Base-by-base conservation (phyloP, 192 early-diverging fungal genomes). In the Coemansia sp. region DNA sequence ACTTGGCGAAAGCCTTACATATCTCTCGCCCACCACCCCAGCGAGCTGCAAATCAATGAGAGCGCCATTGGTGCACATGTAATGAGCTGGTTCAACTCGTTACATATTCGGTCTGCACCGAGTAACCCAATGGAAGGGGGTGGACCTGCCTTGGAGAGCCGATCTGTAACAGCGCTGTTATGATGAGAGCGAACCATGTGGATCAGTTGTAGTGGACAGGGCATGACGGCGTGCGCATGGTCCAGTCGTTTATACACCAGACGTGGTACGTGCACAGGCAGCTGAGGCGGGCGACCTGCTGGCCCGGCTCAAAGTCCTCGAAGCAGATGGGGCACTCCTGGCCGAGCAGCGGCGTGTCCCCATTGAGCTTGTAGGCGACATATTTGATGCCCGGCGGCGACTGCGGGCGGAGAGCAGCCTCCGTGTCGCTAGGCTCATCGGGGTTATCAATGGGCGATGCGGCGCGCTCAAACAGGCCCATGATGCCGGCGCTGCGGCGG, bases 251-350 rank as follows among this genome's bases (percentile, higher is more conserved):
- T 64, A 97, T 90, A 78, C 95, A 97, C 40, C 82, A 84, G 29
- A 87, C 82, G 78, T 97, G 95, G 79, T 93, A 97, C 24, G 91
- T 88, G 77, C 95, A 97, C 27, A 97, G 76, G 68, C 95, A 97
- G 63, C 91, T 93, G 72, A 95, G 84, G 3, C 93, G 78, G 1
- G 94, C 92, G 53, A 95, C 90, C 14, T 84, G 79, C 67, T 94
- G 86, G 79, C 91, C 93, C 39, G 87, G 64, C 56, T 85, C 85
- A 87, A 94, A 96, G 70, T 98, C 95, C 63, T 96, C 93, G 85
- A 98, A 94, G 82, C 95, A 98, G 48, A 98, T 98, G 0, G 91
- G 86, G 76, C 95, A 98, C 68, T 98, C 95, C 69, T 88, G 87
- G 31, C 87, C 90, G 45, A 92, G 70, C 67, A 90, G 69, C 16